phyloP scores from a whole-genome alignment of 345 rosid genomes.

The Citrus reticulata region DNA sequence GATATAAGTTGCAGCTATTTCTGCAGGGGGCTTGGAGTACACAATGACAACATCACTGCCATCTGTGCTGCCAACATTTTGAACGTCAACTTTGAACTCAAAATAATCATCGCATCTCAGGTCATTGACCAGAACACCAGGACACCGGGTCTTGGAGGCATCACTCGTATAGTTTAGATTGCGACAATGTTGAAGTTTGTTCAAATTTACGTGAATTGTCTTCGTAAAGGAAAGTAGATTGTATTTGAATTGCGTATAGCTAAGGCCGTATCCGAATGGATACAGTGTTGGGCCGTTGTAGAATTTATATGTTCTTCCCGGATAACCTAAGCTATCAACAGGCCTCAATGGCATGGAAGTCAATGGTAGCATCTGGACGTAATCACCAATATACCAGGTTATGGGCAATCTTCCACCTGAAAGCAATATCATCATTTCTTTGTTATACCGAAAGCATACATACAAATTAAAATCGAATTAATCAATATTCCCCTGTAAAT shows the following conservation, averaged over 20 bases:
- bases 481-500: too few species aligned
- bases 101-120: not conserved
- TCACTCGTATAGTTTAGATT: not conserved
- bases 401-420: constrained; percentile 56
- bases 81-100: constrained; percentile 11
- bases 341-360: constrained; percentile 56
- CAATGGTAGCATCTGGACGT: constrained; percentile 38
- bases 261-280: constrained; percentile 53
- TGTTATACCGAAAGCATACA: not conserved
- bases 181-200: constrained; percentile 24
- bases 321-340: constrained; percentile 29
- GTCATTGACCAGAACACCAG: constrained; percentile 3
- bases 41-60: constrained; percentile 33
- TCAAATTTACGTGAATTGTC: not conserved
- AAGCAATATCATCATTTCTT: not conserved
- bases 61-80: constrained; percentile 21
- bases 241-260: constrained; percentile 39
- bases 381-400: constrained; percentile 45
- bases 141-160: constrained; percentile 9
- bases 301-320: constrained; percentile 60
- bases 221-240: not conserved
- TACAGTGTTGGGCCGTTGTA: constrained; percentile 45
- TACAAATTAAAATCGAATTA: too few species aligned
- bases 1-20: constrained; percentile 9
- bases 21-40: constrained; percentile 29